Percentiles rank a stretch among this genome's conserved stretches.
These are phyloP conservation scores for Boletus barrowsii DNA, from an alignment of 768 basidiomycete genomes.

Conservation along the genomic window DNA sequence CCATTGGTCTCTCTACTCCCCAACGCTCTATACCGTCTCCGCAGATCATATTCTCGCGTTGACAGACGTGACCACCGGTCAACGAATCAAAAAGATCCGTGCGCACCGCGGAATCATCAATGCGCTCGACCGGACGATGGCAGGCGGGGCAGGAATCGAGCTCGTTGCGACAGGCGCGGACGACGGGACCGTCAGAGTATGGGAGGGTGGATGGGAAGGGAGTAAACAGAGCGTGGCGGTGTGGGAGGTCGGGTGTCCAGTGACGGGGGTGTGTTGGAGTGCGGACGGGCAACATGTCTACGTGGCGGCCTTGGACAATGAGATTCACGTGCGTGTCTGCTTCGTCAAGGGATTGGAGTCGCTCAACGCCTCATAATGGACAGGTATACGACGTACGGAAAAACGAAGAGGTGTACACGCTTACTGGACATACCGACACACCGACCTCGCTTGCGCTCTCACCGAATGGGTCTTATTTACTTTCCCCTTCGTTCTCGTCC, in stretches of 20 bases:
- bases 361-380: no score
- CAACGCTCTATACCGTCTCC: slow-evolving; percentile 75
- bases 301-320: slow-evolving; percentile 92
- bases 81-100: slow-evolving; percentile 74
- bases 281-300: slow-evolving; percentile 87
- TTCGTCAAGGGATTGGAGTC: not conserved
- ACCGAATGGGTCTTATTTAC: slow-evolving; percentile 81
- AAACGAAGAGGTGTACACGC: slow-evolving; percentile 71
- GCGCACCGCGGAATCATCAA: slow-evolving; percentile 94
- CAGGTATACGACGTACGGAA: slow-evolving; percentile 92
- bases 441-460: slow-evolving; percentile 92
- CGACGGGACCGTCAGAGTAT: slow-evolving; percentile 87
- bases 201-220: slow-evolving; percentile 91
- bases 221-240: slow-evolving; percentile 71
- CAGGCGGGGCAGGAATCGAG: slow-evolving; percentile 79
- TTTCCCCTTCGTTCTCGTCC: slow-evolving; percentile 89
- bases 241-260: slow-evolving; percentile 85
- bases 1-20: slow-evolving; percentile 79
- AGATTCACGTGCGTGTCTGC: slow-evolving; percentile 74
- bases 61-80: slow-evolving; percentile 80
- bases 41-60: slow-evolving; percentile 84
- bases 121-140: slow-evolving; percentile 80
- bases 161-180: slow-evolving; percentile 87
- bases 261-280: slow-evolving; percentile 91
- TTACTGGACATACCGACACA: slow-evolving; percentile 87